Percentiles rank a stretch among this genome's conserved stretches.
phyloP scores from a whole-genome alignment of 1,284 basidiomycete species.

The Heliocybe sulcata region DNA sequence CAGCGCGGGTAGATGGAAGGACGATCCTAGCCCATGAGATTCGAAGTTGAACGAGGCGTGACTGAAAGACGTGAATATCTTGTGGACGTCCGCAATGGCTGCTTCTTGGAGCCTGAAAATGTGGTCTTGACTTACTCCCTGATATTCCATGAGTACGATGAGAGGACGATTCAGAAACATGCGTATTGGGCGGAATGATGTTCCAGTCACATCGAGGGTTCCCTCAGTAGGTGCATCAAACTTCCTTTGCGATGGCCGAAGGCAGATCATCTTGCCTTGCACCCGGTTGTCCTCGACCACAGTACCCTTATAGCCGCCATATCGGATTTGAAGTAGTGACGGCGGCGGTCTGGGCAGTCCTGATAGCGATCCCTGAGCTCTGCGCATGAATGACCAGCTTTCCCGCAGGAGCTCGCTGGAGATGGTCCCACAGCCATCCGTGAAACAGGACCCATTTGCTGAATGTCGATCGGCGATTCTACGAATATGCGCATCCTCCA shows the following conservation, averaged over 20 bases:
- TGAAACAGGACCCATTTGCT: slow-evolving; percentile 23
- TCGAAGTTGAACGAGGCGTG: background rate
- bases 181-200: slow-evolving; percentile 29
- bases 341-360: slow-evolving; percentile 15
- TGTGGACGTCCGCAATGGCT: background rate
- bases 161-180: slow-evolving; percentile 37
- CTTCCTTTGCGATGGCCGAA: slow-evolving; percentile 41
- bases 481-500: slow-evolving; percentile 24
- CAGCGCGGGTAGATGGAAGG: slow-evolving; percentile 32
- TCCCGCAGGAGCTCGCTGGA: slow-evolving; percentile 24
- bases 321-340: slow-evolving; percentile 32
- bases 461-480: slow-evolving; percentile 16
- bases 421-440: slow-evolving; percentile 40
- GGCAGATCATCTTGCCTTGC: slow-evolving; percentile 22
- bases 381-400: slow-evolving; percentile 19
- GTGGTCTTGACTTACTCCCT: slow-evolving; percentile 21
- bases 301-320: slow-evolving; percentile 38
- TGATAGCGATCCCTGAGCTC: slow-evolving; percentile 11
- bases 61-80: background rate
- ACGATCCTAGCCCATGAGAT: slow-evolving; percentile 34
- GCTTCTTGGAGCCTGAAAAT: slow-evolving; percentile 32
- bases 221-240: slow-evolving; percentile 31
- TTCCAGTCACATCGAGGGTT: slow-evolving; percentile 38
- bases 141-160: slow-evolving; percentile 36
- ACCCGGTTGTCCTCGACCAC: slow-evolving; percentile 35